Percentiles rank a stretch among this genome's conserved stretches.
phyloP scores from a whole-genome alignment of 306 rosid genomes.

The Lathyrus oleraceus region DNA sequence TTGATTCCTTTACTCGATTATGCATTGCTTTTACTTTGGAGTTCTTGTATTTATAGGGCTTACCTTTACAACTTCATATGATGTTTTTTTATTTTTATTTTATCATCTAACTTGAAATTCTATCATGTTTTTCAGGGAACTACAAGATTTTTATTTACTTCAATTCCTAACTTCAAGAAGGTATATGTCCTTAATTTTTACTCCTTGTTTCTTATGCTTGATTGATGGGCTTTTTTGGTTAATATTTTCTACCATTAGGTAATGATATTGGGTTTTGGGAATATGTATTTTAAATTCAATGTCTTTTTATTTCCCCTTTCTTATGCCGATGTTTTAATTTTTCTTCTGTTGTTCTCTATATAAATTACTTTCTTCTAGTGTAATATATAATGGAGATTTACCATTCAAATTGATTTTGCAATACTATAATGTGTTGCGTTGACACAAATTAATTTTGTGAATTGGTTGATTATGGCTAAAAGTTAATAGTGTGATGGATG shows the following conservation, averaged over 20 bases:
- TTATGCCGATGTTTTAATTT: background rate
- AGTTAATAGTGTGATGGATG: background rate
- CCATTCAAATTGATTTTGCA: background rate
- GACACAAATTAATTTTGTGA: no score
- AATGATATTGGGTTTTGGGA: background rate
- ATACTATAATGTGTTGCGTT: no score
- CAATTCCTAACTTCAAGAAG: slow-evolving; percentile 87
- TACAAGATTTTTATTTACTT: slow-evolving; percentile 71
- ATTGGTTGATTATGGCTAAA: background rate
- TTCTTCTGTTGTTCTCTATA: background rate
- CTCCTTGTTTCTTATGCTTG: background rate
- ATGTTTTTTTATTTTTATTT: no score
- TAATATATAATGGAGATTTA: background rate
- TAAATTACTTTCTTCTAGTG: background rate
- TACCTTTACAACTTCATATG: no score
- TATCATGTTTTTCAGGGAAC: slow-evolving; percentile 54
- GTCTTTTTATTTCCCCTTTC: background rate
- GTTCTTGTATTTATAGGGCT: no score
- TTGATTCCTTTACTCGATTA: background rate
- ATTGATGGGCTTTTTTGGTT: background rate
- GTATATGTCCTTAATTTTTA: slow-evolving; percentile 36
- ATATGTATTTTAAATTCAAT: background rate
- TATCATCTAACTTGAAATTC: no score
- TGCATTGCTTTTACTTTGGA: no score
- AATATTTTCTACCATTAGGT: background rate